Evolutionary conservation across 2,329 filamentous ascomycete genomes (phyloP).

Genomic region (Chrysoporthe puriensis): DNA sequence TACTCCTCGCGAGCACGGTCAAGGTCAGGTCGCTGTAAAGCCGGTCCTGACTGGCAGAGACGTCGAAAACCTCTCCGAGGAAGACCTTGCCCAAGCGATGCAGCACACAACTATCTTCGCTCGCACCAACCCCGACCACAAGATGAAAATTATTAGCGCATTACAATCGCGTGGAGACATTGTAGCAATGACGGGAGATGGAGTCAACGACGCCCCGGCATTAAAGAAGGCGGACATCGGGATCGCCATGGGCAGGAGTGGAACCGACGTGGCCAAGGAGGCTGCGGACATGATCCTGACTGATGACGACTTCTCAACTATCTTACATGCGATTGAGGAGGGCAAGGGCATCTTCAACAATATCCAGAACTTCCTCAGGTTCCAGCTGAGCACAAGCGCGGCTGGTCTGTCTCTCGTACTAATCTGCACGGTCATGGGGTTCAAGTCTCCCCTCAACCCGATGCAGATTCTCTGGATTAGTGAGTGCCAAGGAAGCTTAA

Average conservation of each 20-base stretch:
- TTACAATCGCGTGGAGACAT: conserved; percentile 93
- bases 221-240: conserved; percentile 75
- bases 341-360: conserved; percentile 99
- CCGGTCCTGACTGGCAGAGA: conserved; percentile 87
- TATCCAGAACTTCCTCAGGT: conserved; percentile 98
- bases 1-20: conserved; percentile 53
- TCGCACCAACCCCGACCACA: conserved; percentile 94
- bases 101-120: conserved; percentile 92
- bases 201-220: conserved; percentile 82
- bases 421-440: conserved; percentile 88
- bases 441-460: conserved; percentile 93
- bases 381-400: conserved; percentile 96
- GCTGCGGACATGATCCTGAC: conserved; percentile 88
- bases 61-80: conserved; percentile 87
- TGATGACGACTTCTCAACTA: conserved; percentile 88
- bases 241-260: conserved; percentile 74
- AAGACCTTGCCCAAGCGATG: conserved; percentile 83
- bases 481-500: conserved; percentile 50
- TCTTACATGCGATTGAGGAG: conserved; percentile 94
- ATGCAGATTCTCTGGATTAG: conserved; percentile 99
- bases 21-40: conserved; percentile 62
- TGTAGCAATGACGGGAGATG: conserved; percentile 98
- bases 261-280: conserved; percentile 76
- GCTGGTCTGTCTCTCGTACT: conserved; percentile 90
- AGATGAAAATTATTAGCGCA: conserved; percentile 93